Evolutionary conservation across 1,284 basidiomycete genomes (phyloP).

Genomic region (Irpex sp.): DNA sequence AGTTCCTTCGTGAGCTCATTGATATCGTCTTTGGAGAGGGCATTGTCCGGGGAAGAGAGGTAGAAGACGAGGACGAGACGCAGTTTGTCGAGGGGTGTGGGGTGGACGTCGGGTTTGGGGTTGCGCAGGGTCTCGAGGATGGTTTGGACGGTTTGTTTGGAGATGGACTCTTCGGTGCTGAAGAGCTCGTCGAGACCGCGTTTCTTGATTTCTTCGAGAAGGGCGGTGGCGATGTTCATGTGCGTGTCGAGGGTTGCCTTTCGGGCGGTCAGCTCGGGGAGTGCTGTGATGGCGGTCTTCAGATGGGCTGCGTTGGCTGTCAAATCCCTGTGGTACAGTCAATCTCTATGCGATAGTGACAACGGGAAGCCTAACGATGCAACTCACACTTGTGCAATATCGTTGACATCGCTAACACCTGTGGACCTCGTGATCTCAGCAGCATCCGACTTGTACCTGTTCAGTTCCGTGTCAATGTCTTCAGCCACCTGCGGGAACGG

Average conservation of each 20-base stretch:
- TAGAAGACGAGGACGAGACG: slow-evolving; percentile 94
- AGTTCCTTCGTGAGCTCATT: slow-evolving; percentile 85
- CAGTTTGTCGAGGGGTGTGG: slow-evolving; percentile 84
- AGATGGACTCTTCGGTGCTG: slow-evolving; percentile 90
- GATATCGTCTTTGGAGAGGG: slow-evolving; percentile 82
- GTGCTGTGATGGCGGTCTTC: slow-evolving; percentile 95
- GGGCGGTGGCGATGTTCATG: slow-evolving; percentile 98
- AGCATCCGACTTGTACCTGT: slow-evolving; percentile 94
- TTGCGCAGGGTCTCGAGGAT: slow-evolving; percentile 81
- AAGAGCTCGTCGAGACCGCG: slow-evolving; percentile 95
- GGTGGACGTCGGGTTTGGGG: slow-evolving; percentile 54
- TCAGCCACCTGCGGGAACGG: slow-evolving; percentile 99
- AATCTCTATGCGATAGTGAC: too few relatives aligned
- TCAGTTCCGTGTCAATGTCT: slow-evolving; percentile 92
- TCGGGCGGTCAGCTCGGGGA: slow-evolving; percentile 96
- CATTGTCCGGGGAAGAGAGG: slow-evolving; percentile 78
- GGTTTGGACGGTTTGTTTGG: slow-evolving; percentile 75
- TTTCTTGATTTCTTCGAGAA: slow-evolving; percentile 94
- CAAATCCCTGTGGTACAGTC: slow-evolving; percentile 62
- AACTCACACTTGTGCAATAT: slow-evolving; percentile 92
- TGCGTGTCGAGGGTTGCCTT: slow-evolving; percentile 97
- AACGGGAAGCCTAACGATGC: too few relatives aligned
- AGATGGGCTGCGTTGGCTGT: slow-evolving; percentile 92
- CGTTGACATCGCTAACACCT: slow-evolving; percentile 93
- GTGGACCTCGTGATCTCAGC: slow-evolving; percentile 96